Evolutionary conservation across 2,329 filamentous ascomycete genomes (phyloP).

Genomic region (Cytospora schulzeri): DNA sequence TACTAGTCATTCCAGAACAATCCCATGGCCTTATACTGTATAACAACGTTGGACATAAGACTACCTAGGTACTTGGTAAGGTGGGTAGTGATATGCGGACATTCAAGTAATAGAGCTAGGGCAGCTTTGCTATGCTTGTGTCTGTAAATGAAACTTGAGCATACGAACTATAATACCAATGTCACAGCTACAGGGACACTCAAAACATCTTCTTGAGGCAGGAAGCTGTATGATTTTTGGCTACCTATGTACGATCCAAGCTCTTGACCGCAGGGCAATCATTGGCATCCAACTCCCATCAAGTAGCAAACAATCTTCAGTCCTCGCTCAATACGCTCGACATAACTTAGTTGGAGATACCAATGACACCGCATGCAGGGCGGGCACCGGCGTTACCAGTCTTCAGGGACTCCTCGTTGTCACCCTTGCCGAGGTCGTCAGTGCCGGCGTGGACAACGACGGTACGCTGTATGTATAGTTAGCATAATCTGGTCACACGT

Average conservation of each 20-base stretch:
- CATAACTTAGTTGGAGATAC: constrained; percentile 70
- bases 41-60: no score
- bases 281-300: background rate
- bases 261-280: background rate
- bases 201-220: background rate
- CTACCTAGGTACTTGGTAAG: background rate
- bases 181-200: background rate
- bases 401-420: constrained; percentile 93
- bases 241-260: background rate
- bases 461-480: constrained; percentile 66
- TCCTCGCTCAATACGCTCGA: background rate
- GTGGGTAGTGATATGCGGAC: background rate
- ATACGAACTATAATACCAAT: background rate
- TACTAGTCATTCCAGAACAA: background rate
- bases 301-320: background rate
- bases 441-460: constrained; percentile 94
- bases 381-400: constrained; percentile 93
- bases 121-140: background rate
- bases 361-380: constrained; percentile 96
- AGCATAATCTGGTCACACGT: background rate
- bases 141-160: background rate
- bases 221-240: background rate
- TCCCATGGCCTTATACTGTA: background rate
- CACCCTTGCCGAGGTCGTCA: constrained; percentile 93
- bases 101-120: background rate